phyloP scores from a whole-genome alignment of 176 grass and related monocot species.

The Chloris gayana region DNA sequence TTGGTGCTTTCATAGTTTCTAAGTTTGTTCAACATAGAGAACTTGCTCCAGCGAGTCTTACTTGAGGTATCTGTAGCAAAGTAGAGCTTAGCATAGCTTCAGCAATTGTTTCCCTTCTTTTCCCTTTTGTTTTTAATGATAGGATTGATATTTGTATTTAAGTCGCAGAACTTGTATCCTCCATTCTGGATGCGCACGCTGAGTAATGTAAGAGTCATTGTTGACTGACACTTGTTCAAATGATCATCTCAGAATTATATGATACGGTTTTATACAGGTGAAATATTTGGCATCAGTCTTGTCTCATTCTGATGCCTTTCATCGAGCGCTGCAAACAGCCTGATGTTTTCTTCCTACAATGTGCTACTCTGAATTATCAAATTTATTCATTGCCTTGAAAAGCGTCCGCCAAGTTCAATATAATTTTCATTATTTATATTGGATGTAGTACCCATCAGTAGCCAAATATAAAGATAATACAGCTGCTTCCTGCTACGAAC shows the following conservation, averaged over 20 bases:
- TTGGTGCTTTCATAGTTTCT: slow-evolving; percentile 12
- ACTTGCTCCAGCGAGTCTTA: slow-evolving; percentile 14
- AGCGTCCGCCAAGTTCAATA: too few relatives aligned
- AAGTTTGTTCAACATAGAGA: slow-evolving; percentile 36
- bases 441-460: too few relatives aligned
- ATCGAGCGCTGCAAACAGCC: too few relatives aligned
- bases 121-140: slow-evolving; percentile 1
- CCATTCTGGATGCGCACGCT: slow-evolving; percentile 6
- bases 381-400: too few relatives aligned
- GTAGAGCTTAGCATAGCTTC: slow-evolving; percentile 34
- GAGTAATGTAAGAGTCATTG: slow-evolving; percentile 11
- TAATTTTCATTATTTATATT: too few relatives aligned
- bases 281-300: neutral
- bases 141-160: slow-evolving; percentile 34
- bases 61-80: slow-evolving; percentile 31
- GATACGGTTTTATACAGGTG: neutral
- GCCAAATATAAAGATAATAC: too few relatives aligned
- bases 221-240: neutral
- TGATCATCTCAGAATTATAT: neutral
- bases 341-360: neutral
- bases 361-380: too few relatives aligned
- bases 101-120: neutral
- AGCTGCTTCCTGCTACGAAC: neutral
- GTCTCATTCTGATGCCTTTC: neutral
- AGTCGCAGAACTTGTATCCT: neutral